Evolutionary conservation across 306 rosid species (phyloP).

Genomic region (Pachyrhizus erosus): DNA sequence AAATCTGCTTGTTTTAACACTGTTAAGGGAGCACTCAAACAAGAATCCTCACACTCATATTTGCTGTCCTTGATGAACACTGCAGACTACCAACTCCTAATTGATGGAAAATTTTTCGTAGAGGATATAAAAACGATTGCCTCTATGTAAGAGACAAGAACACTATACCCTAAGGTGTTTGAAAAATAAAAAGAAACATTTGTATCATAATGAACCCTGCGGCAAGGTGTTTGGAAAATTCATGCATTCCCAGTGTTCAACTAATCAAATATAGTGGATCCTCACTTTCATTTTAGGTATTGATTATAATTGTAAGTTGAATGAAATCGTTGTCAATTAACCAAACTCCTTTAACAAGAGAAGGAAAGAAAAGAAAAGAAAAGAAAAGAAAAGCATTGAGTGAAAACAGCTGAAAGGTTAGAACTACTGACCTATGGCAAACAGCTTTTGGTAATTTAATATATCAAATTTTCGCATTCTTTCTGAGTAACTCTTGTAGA

Average conservation of each 20-base stretch:
- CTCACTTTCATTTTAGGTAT: neutral
- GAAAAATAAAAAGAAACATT: neutral
- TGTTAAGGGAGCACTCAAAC: too few species aligned
- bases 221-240: neutral
- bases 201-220: neutral
- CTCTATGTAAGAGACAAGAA: neutral
- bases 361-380: neutral
- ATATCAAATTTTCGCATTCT: conserved; percentile 80
- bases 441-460: conserved; percentile 81
- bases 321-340: neutral
- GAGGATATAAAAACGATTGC: neutral
- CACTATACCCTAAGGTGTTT: neutral
- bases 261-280: neutral
- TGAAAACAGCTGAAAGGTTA: neutral
- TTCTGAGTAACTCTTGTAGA: conserved; percentile 71
- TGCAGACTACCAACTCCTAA: neutral
- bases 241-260: neutral
- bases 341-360: conserved; percentile 20
- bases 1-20: too few species aligned
- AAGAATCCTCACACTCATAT: too few species aligned
- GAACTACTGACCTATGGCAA: conserved; percentile 71
- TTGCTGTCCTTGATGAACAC: too few species aligned
- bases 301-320: neutral
- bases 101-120: neutral
- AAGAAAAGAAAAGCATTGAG: neutral